Conservation (phyloP, 305 asterid species). For the Fraxinus velutina region DNA sequence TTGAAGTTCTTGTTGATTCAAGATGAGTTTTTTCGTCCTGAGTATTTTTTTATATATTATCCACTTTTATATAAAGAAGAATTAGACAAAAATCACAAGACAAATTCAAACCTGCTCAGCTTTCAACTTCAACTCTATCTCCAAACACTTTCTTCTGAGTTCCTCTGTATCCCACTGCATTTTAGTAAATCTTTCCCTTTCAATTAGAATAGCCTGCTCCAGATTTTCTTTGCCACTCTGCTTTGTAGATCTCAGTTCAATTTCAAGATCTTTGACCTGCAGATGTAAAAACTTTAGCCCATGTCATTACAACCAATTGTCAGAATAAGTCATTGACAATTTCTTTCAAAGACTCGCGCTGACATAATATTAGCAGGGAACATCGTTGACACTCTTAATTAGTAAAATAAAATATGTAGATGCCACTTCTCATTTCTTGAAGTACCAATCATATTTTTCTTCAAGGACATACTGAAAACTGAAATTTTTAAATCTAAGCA, state of each 20-base stretch:
- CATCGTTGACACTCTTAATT: conserved; percentile 5
- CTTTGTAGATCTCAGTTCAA: conserved; percentile 44
- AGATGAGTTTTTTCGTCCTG: conserved; percentile 44
- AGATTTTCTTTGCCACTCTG: conserved; percentile 49
- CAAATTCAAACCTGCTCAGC: conserved; percentile 45
- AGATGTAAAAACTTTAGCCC: conserved; percentile 7
- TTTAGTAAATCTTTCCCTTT: conserved; percentile 52
- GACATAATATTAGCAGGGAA: conserved; percentile 11
- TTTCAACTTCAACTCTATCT: conserved; percentile 48
- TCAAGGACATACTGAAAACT: not conserved
- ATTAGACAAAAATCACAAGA: conserved; percentile 5
- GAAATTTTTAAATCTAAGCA: not conserved
- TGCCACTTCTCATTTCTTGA: not conserved
- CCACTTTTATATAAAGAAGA: not conserved
- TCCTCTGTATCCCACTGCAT: conserved; percentile 74
- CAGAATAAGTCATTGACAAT: not conserved
- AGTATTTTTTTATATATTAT: conserved; percentile 11
- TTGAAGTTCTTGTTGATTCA: conserved; percentile 33
- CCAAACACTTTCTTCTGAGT: conserved; percentile 48
- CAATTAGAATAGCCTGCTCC: conserved; percentile 50
- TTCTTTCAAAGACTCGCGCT: not conserved
- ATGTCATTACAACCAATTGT: not conserved
- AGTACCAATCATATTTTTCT: not conserved
- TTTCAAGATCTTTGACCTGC: conserved; percentile 67
- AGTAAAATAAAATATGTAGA: not conserved